Conservation (phyloP, 768 basidiomycete species). For the Leccinum obscurum region DNA sequence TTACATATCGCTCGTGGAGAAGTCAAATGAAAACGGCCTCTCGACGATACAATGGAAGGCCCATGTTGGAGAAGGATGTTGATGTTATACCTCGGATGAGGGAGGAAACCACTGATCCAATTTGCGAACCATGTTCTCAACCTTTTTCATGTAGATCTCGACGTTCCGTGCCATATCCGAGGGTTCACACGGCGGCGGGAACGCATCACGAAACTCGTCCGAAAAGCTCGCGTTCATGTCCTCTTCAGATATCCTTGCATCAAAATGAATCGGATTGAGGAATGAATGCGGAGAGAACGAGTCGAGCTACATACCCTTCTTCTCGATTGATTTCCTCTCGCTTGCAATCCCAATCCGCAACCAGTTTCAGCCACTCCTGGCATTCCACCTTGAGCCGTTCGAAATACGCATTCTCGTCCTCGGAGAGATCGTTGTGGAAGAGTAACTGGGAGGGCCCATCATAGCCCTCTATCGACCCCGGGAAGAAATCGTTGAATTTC, state of each 20-base stretch:
- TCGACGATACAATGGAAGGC: background rate
- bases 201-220: slow-evolving; percentile 26
- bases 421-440: too few species aligned
- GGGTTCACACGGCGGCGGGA: slow-evolving; percentile 19
- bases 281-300: background rate
- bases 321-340: slow-evolving; percentile 12
- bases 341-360: slow-evolving; percentile 22
- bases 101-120: slow-evolving; percentile 28
- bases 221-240: slow-evolving; percentile 14
- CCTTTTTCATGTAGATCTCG: slow-evolving; percentile 26
- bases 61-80: background rate
- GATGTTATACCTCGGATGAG: background rate
- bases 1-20: background rate
- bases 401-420: too few species aligned
- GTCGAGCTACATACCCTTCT: slow-evolving; percentile 10
- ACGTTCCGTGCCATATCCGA: slow-evolving; percentile 17
- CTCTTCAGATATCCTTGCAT: slow-evolving; percentile 8
- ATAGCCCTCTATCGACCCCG: too few species aligned
- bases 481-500: too few species aligned
- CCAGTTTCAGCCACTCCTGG: slow-evolving; percentile 18
- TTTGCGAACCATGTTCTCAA: slow-evolving; percentile 27
- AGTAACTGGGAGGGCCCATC: too few species aligned
- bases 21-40: background rate
- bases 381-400: slow-evolving; percentile 18
- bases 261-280: slow-evolving; percentile 1